Base-by-base conservation (phyloP, 441 rosid genomes). In the Arabidopsis hybrid region DNA sequence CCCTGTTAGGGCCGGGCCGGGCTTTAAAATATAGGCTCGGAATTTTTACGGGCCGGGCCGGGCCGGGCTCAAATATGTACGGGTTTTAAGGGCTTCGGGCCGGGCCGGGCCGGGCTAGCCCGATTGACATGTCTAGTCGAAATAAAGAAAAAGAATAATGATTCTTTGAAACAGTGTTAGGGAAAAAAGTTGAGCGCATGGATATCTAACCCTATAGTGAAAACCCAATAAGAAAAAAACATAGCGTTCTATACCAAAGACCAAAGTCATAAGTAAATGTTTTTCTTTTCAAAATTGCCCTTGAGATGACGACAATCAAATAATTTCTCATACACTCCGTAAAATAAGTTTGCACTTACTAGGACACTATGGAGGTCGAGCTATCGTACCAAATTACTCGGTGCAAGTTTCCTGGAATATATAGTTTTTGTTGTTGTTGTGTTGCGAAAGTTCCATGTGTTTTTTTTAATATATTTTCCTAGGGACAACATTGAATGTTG, bases 401-500 rank as follows among this genome's bases (percentile, higher is more conserved):
- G 35, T 60, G 34, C 46, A 38, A 59, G 6, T 11, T 60, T 60
- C 11, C 14, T 39, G 34, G 7, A 60, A 38, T 21, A 13, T 39
- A 12, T 11, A 18, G 8, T 0, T 39, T 4, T 16, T 14, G 46
- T 36, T 36, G 8, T 36, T 29, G 43, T 26, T 7, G 36, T 5
- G 36, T 34, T 46, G 9, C 21, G 17, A 31, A 63, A 71, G 35
- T 69, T 42, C 16, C 31, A 16, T 16, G 16, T 8, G 26, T 73
- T 38, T 56, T 5, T 43, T 5, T 12, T 11, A 5, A 4, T 5
- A 50, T 66, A 46, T 53, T 51, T 59, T 18, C 61, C n/a, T 32
- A 17, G 69, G 69, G 69, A 69, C 65, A 74, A 9, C 62, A 67
- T 34, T 74, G 64, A 43, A 62, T 61, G 10, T 34, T 5, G 16